phyloP scores from a whole-genome alignment of 495 filamentous ascomycete genomes.

The Bombardia bombarda region DNA sequence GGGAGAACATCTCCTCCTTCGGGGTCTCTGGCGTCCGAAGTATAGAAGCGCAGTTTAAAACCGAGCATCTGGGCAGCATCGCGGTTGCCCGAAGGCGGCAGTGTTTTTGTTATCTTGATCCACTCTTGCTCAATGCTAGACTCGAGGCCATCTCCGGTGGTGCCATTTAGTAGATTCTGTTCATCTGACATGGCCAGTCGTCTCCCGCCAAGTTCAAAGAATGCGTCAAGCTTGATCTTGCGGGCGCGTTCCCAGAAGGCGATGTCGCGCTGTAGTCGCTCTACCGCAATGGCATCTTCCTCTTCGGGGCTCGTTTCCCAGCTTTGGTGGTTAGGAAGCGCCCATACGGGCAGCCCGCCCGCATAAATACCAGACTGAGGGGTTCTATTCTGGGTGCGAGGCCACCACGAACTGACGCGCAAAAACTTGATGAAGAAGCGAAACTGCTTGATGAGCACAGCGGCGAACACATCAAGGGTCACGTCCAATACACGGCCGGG shows the following conservation, averaged over 20 bases:
- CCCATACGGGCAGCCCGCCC: conserved; percentile 71
- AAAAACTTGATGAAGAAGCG: conserved; percentile 90
- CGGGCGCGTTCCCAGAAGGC: conserved; percentile 78
- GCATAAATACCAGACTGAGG: conserved; percentile 22
- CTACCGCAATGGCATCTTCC: conserved; percentile 38
- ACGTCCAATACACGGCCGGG: conserved; percentile 90
- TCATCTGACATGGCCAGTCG: conserved; percentile 43
- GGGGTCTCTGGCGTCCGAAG: conserved; percentile 57
- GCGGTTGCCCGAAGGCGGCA: conserved; percentile 78
- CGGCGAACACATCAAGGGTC: conserved; percentile 43
- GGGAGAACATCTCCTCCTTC: conserved; percentile 69
- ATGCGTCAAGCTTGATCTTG: conserved; percentile 68
- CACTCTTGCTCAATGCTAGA: conserved; percentile 53
- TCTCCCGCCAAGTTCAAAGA: conserved; percentile 74
- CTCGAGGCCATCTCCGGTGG: conserved; percentile 30
- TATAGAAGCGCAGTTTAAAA: conserved; percentile 95
- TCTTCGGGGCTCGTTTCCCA: conserved; percentile 58
- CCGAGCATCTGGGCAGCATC: conserved; percentile 91
- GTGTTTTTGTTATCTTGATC: conserved; percentile 69
- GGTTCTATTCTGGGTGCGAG: conserved; percentile 44
- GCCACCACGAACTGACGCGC: conserved; percentile 95
- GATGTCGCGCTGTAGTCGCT: conserved; percentile 56
- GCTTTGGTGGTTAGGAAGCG: conserved; percentile 56
- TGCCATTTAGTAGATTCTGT: conserved; percentile 36
- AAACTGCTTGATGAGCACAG: conserved; percentile 46